Conservation (phyloP, 2,329 filamentous ascomycete genomes). For the Corniculantispora saksenae region DNA sequence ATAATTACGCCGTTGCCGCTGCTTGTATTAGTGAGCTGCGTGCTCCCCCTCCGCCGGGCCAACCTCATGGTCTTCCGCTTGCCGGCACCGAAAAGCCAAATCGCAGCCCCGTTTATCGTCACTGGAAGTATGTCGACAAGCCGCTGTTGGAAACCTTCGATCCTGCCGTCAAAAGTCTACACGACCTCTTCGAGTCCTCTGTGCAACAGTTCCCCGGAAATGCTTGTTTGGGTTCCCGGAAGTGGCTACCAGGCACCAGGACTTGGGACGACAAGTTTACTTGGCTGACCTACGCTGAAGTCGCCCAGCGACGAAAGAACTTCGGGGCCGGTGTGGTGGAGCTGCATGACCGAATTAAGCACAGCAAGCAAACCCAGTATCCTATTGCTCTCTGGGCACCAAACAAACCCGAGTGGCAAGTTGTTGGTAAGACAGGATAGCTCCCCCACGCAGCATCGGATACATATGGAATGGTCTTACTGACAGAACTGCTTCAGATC, state of each 20-base stretch:
- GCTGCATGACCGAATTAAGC: constrained; percentile 68
- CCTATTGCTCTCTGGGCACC: constrained; percentile 84
- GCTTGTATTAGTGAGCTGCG: constrained; percentile 45
- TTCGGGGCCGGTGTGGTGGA: constrained; percentile 78
- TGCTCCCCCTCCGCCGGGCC: constrained; percentile 67
- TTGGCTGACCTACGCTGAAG: constrained; percentile 76
- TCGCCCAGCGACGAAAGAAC: constrained; percentile 71
- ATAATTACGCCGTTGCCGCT: not conserved
- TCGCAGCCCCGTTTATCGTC: constrained; percentile 76
- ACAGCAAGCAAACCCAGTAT: constrained; percentile 62
- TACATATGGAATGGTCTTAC: not conserved
- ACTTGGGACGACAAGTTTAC: constrained; percentile 68
- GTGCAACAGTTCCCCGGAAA: constrained; percentile 60
- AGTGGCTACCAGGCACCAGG: constrained; percentile 71
- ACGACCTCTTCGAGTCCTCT: constrained; percentile 72
- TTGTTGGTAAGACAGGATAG: constrained; percentile 51
- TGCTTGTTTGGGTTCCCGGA: constrained; percentile 72
- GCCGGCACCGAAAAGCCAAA: constrained; percentile 73
- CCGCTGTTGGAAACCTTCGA: constrained; percentile 68
- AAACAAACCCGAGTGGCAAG: constrained; percentile 87
- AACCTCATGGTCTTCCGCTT: constrained; percentile 76
- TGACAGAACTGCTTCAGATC: constrained; percentile 53
- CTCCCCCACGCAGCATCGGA: too few species aligned
- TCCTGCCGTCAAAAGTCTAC: constrained; percentile 64
- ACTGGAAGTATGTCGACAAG: constrained; percentile 75